Evolutionary conservation across 257 asterid genomes (phyloP).

Genomic region (Osmanthus fragrans): DNA sequence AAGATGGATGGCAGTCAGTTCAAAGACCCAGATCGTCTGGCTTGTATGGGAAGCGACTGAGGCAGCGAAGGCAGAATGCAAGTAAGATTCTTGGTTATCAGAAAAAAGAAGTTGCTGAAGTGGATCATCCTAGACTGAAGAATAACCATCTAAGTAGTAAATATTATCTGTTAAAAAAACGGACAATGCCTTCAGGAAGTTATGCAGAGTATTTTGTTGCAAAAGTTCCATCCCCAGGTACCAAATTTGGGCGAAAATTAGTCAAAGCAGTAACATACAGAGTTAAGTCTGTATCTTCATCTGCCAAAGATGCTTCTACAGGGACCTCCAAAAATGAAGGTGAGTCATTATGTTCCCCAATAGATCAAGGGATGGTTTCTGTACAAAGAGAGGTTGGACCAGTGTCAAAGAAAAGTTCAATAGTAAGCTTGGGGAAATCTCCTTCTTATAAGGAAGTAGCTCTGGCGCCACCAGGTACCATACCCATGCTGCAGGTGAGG

Average conservation of each 20-base stretch:
- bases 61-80: conserved; percentile 73
- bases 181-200: conserved; percentile 65
- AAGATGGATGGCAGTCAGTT: conserved; percentile 98
- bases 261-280: conserved; percentile 82
- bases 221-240: conserved; percentile 57
- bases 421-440: conserved; percentile 83
- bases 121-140: conserved; percentile 57
- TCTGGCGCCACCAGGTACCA: conserved; percentile 93
- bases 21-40: conserved; percentile 87
- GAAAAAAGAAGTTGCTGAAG: conserved; percentile 71
- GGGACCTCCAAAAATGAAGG: conserved; percentile 48
- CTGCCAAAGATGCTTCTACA: conserved; percentile 44
- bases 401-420: conserved; percentile 62
- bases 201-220: conserved; percentile 76
- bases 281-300: conserved; percentile 70
- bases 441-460: conserved; percentile 99
- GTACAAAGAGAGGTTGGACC: conserved; percentile 48
- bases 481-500: conserved; percentile 67
- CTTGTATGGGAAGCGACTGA: conserved; percentile 57
- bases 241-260: conserved; percentile 72
- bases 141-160: conserved; percentile 63
- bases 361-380: conserved; percentile 48
- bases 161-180: conserved; percentile 70
- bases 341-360: conserved; percentile 44
- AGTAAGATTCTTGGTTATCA: conserved; percentile 62